Percentiles rank a stretch among this genome's conserved stretches.
Evolutionary conservation across 768 basidiomycete species (phyloP).

Genomic region (Ephemerocybe angulata): DNA sequence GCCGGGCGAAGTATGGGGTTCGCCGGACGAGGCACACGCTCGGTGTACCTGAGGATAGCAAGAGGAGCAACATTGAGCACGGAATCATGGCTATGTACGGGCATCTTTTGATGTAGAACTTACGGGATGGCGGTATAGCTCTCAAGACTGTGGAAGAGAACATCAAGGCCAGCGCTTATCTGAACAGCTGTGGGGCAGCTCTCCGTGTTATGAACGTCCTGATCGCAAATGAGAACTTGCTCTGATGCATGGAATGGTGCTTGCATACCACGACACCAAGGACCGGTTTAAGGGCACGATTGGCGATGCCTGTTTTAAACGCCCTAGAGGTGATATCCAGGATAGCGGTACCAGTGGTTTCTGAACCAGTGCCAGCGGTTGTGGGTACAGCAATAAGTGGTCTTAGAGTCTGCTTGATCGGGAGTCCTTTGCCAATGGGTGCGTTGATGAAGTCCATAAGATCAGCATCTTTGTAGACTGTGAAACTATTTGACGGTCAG

Average conservation of each 20-base stretch:
- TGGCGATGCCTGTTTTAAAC: constrained; percentile 97
- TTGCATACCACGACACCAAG: constrained; percentile 68
- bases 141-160: constrained; percentile 94
- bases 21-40: constrained; percentile 82
- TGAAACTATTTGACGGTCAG: constrained; percentile 49
- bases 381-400: constrained; percentile 84
- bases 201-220: constrained; percentile 88
- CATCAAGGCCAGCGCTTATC: constrained; percentile 92
- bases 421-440: constrained; percentile 87
- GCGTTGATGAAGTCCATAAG: constrained; percentile 97
- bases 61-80: too few relatives aligned
- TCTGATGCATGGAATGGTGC: background rate
- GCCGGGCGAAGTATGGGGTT: constrained; percentile 91
- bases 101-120: too few relatives aligned
- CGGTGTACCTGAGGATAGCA: constrained; percentile 60
- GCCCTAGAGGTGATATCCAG: constrained; percentile 86
- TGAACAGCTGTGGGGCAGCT: constrained; percentile 90
- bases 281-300: constrained; percentile 83
- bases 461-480: constrained; percentile 89
- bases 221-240: background rate
- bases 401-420: constrained; percentile 66
- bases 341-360: constrained; percentile 94
- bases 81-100: too few relatives aligned
- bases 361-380: constrained; percentile 84
- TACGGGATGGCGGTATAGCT: constrained; percentile 93